Conservation (phyloP, 305 asterid genomes). For the Solanum hybrid region DNA sequence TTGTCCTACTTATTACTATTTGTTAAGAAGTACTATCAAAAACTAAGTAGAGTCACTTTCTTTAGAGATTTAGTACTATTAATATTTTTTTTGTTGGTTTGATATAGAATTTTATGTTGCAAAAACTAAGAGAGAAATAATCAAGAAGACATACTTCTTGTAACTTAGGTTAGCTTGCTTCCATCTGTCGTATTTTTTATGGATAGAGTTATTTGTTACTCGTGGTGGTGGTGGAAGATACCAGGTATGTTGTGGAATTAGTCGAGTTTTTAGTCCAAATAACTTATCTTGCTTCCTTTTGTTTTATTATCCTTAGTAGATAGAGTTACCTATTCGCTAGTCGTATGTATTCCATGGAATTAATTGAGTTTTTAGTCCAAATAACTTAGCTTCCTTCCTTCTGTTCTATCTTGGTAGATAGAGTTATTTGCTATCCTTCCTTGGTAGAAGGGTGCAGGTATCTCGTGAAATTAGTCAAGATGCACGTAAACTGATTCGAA, state of each 20-base stretch:
- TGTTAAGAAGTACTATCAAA: background rate
- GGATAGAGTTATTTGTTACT: background rate
- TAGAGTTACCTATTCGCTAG: background rate
- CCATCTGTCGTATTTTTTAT: background rate
- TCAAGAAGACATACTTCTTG: slow-evolving; percentile 11
- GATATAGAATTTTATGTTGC: slow-evolving; percentile 38
- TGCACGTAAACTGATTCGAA: too few species aligned
- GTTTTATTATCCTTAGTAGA: too few species aligned
- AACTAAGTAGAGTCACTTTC: background rate
- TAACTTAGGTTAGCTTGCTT: background rate
- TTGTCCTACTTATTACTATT: background rate
- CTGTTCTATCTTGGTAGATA: background rate
- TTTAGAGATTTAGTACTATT: background rate
- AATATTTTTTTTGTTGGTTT: background rate
- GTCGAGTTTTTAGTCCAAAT: background rate
- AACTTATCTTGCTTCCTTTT: background rate
- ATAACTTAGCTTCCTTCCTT: background rate
- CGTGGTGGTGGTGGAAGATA: background rate
- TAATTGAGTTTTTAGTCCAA: background rate
- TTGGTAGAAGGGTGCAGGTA: background rate
- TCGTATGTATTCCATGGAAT: too few species aligned
- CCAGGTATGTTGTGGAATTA: background rate
- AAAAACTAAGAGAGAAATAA: slow-evolving; percentile 4
- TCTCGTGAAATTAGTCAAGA: background rate
- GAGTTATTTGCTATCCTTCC: background rate